These are phyloP conservation scores for Fusarium sp. DNA, from an alignment of 2,329 filamentous ascomycete genomes.

Conservation along the genomic window DNA sequence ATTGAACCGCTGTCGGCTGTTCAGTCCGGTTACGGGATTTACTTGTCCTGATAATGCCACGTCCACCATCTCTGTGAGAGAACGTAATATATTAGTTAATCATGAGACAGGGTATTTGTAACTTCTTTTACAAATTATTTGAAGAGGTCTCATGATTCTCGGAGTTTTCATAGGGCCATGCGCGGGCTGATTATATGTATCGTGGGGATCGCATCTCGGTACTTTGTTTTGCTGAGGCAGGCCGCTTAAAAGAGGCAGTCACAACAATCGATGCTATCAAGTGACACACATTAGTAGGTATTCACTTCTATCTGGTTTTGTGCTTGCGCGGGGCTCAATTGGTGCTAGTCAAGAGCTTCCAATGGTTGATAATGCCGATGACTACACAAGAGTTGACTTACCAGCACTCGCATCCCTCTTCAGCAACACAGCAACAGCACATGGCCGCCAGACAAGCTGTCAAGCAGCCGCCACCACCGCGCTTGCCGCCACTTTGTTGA, in stretches of 20 bases:
- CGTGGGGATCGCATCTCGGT: conserved; percentile 1
- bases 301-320: neutral
- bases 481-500: conserved; percentile 48
- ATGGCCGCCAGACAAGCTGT: conserved; percentile 59
- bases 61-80: conserved; percentile 4
- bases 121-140: conserved; percentile 17
- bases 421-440: conserved; percentile 62
- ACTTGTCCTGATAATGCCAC: neutral
- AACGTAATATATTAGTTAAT: conserved; percentile 4
- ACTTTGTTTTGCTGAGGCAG: neutral
- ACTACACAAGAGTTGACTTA: conserved; percentile 35
- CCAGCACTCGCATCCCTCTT: conserved; percentile 63
- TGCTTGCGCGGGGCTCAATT: conserved; percentile 3
- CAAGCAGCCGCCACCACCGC: conserved; percentile 56
- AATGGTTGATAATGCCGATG: conserved; percentile 11
- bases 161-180: neutral
- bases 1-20: neutral
- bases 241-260: conserved; percentile 52
- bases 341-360: neutral
- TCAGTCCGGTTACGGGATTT: neutral
- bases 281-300: conserved; percentile 3
- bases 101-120: conserved; percentile 8
- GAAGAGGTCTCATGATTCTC: neutral
- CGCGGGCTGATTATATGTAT: neutral
- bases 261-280: conserved; percentile 53